Evolutionary conservation across 768 basidiomycete genomes (phyloP).

Genomic region (Cantharellus anzutake): DNA sequence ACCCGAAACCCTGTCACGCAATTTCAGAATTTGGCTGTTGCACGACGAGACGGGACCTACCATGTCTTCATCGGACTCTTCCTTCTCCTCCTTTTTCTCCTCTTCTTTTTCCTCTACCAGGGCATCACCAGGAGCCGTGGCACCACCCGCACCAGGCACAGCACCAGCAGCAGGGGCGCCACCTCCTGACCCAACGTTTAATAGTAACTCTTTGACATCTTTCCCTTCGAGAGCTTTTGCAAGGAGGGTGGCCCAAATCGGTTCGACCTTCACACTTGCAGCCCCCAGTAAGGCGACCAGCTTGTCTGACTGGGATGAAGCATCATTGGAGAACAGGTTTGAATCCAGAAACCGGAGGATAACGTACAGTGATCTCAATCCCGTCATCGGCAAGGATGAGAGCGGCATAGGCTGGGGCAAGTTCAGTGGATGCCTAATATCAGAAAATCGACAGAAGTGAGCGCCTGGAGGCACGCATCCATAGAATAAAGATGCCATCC

Average conservation of each 20-base stretch:
- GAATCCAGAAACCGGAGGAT: neutral
- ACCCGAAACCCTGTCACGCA: conserved; percentile 64
- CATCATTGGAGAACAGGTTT: neutral
- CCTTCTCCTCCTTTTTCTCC: conserved; percentile 56
- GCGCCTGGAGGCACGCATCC: no score
- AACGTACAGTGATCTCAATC: conserved; percentile 87
- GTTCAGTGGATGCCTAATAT: conserved; percentile 40
- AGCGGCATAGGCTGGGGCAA: conserved; percentile 89
- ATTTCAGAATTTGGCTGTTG: neutral
- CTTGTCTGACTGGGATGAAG: conserved; percentile 58
- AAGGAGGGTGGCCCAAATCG: conserved; percentile 95
- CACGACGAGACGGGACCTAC: conserved; percentile 22
- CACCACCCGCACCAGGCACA: conserved; percentile 32
- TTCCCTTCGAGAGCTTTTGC: conserved; percentile 97
- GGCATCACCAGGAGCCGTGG: conserved; percentile 38
- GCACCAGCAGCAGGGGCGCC: conserved; percentile 53
- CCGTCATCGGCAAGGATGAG: conserved; percentile 97
- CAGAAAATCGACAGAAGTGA: no score
- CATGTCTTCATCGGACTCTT: conserved; percentile 71
- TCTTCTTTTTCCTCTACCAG: conserved; percentile 59
- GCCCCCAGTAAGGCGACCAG: conserved; percentile 68
- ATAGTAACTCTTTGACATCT: conserved; percentile 88
- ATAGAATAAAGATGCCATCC: no score
- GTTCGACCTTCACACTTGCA: conserved; percentile 72
- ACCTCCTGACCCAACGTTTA: conserved; percentile 87